Conservation (phyloP, 2,329 filamentous ascomycete genomes). For the Talaromyces islandicus region DNA sequence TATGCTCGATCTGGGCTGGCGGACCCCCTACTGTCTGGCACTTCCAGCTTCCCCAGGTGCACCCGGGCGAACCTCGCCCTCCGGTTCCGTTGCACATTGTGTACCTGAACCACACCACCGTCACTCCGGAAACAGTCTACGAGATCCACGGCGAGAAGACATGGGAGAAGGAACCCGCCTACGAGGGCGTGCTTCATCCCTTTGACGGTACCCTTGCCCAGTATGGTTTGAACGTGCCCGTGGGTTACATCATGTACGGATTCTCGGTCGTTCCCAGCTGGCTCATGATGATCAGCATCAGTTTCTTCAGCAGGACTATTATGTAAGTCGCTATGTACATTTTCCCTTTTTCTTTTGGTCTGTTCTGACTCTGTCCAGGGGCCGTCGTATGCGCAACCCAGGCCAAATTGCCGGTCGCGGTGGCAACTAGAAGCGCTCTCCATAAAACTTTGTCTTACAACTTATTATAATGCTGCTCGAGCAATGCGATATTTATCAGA, state of each 20-base stretch:
- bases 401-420: constrained; percentile 12
- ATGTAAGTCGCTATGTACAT: constrained; percentile 44
- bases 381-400: constrained; percentile 23
- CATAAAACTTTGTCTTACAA: neutral
- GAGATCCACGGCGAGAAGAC: constrained; percentile 52
- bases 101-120: constrained; percentile 52
- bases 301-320: constrained; percentile 54
- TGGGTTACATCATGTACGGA: constrained; percentile 52
- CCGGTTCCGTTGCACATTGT: constrained; percentile 49
- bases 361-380: constrained; percentile 13
- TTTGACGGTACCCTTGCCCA: constrained; percentile 53
- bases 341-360: neutral
- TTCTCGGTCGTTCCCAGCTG: constrained; percentile 57
- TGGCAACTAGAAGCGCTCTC: neutral
- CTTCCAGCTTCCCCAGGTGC: constrained; percentile 50
- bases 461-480: constrained; percentile 10
- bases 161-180: constrained; percentile 46
- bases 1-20: constrained; percentile 57
- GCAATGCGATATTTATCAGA: constrained; percentile 19
- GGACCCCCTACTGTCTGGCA: constrained; percentile 53
- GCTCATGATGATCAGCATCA: constrained; percentile 59
- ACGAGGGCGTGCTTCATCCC: constrained; percentile 57
- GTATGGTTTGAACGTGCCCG: constrained; percentile 46
- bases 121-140: constrained; percentile 52
- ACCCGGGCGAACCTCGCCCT: constrained; percentile 48